Evolutionary conservation across 768 basidiomycete genomes (phyloP).

Genomic region (Russula emetica): DNA sequence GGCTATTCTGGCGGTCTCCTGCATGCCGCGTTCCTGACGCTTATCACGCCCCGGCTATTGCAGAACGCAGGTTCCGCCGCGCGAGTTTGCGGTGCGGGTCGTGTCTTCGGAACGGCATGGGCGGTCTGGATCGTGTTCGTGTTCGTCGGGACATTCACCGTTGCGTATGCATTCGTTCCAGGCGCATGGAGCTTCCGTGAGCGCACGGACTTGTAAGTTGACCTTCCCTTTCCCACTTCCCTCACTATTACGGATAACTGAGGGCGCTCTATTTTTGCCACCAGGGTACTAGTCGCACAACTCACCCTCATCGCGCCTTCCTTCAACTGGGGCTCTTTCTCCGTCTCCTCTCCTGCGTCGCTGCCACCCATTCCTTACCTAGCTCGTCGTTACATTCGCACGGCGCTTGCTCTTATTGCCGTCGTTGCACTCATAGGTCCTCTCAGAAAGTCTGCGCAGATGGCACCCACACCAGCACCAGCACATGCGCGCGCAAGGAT

Average conservation of each 20-base stretch:
- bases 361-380: constrained; percentile 11
- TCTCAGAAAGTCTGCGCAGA: constrained; percentile 13
- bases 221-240: neutral
- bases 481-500: constrained; percentile 63
- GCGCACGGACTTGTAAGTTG: constrained; percentile 63
- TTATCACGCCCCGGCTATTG: constrained; percentile 54
- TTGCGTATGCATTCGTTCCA: constrained; percentile 88
- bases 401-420: constrained; percentile 26
- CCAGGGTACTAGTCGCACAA: constrained; percentile 53
- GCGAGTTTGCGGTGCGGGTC: constrained; percentile 37
- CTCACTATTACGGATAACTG: neutral
- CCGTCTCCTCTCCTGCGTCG: neutral
- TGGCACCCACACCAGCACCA: constrained; percentile 31
- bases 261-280: too few relatives aligned
- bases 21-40: constrained; percentile 59
- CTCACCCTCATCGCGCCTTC: constrained; percentile 47
- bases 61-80: constrained; percentile 42
- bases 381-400: constrained; percentile 16
- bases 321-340: constrained; percentile 40
- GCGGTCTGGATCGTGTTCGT: constrained; percentile 57
- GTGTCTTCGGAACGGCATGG: constrained; percentile 54
- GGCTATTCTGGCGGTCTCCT: constrained; percentile 68
- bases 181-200: constrained; percentile 73
- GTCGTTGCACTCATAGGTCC: constrained; percentile 28
- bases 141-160: constrained; percentile 73